Base-by-base conservation (phyloP, 768 basidiomycete species). In the Mycena metata region DNA sequence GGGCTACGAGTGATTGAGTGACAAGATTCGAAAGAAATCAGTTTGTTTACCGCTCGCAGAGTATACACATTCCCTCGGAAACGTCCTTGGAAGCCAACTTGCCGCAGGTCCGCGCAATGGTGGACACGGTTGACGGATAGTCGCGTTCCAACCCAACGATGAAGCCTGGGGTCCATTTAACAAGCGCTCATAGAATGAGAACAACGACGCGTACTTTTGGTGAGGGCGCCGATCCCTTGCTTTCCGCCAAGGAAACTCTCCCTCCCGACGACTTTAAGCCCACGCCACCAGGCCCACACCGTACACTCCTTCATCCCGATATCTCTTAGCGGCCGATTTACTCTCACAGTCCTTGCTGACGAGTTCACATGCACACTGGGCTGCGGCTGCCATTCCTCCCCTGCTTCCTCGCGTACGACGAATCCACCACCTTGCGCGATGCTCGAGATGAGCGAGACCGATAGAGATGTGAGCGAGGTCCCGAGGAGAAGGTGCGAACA, bases 81-180 rank as follows among this genome's bases (percentile, higher is more conserved):
- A 78, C 81, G 60, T 85, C 80, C 75, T 91, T 94, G 0, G 94
- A 89, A 11, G 89, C 84, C 30, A 96, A 78, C 78, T 96, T 96
- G 7, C 85, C 89, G 73, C 92, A 93, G 1, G 94, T 95, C 41
- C 91, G 87, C 24, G 89, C 89, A 56, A 96, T 92, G 0, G 94
- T 89, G 10, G 93, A 94, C 13, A 95, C 94, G 0, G 94, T 96
- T 0, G 94, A 93, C 5, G 94, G 94, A 76, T 91, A 96, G 76
- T 95, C 90, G 57, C 85, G 88, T 78, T 96, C 94, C 33, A 96
- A 76, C 3, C 93, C 90, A 21, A 91, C 79, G 64, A 96, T 92
- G 72, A 95, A 96, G 76, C 90, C 94, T 94, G 26, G 63, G 13
- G 54, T 43, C 24, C 56, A 61, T 41, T 60, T 19, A 33, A 23